Percentiles rank a stretch among this genome's conserved stretches.
Evolutionary conservation across 768 basidiomycete species (phyloP).

Genomic region (Galerina marginata): DNA sequence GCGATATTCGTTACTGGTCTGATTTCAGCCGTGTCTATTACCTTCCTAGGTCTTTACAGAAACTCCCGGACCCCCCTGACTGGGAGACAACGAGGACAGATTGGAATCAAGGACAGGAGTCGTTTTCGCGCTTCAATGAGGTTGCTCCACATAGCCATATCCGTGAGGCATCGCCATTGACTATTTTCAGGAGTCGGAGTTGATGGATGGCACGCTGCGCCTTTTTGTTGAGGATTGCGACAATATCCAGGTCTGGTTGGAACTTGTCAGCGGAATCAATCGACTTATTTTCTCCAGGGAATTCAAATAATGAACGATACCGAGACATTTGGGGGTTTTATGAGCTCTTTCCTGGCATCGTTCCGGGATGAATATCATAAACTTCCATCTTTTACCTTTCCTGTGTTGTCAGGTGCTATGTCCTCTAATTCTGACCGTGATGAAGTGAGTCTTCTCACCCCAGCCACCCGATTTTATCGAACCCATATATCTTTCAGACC

Average conservation of each 20-base stretch:
- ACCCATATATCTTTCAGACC: conserved; percentile 32
- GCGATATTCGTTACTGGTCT: conserved; percentile 63
- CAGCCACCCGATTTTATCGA: conserved; percentile 9
- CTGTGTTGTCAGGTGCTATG: conserved; percentile 56
- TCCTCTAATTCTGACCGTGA: conserved; percentile 39
- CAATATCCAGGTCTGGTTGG: conserved; percentile 61
- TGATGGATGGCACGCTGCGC: conserved; percentile 75
- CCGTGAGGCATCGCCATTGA: background rate
- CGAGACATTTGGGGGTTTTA: conserved; percentile 69
- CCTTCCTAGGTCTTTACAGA: conserved; percentile 68
- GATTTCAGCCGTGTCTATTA: conserved; percentile 71
- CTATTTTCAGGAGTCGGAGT: conserved; percentile 52
- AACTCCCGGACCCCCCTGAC: conserved; percentile 60
- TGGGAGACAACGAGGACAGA: conserved; percentile 59
- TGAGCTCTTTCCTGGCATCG: conserved; percentile 56
- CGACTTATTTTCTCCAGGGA: conserved; percentile 48
- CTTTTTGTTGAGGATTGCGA: conserved; percentile 78
- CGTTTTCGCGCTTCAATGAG: conserved; percentile 59
- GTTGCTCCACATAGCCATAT: conserved; percentile 39
- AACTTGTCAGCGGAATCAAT: background rate
- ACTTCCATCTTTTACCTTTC: conserved; percentile 59
- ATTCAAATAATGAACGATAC: conserved; percentile 71
- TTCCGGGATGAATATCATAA: conserved; percentile 76
- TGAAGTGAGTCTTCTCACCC: conserved; percentile 45
- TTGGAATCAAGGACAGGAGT: conserved; percentile 59